Percentiles rank a stretch among this genome's conserved stretches.
phyloP scores from a whole-genome alignment of 1,284 basidiomycete genomes.

The Xanthoconium separans region DNA sequence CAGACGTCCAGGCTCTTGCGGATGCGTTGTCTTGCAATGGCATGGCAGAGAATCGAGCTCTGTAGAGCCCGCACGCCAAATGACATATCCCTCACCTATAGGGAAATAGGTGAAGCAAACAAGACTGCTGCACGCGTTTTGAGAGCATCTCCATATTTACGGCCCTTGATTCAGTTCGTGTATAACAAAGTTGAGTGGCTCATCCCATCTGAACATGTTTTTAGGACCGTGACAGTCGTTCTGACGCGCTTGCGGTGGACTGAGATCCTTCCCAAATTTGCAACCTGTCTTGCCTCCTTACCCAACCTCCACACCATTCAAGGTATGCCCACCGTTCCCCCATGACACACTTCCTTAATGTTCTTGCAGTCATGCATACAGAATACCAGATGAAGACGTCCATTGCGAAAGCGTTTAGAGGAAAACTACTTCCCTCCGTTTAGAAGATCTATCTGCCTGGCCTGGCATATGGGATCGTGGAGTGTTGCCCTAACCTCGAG shows the following conservation, averaged over 20 bases:
- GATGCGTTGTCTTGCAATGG: slow-evolving; percentile 10
- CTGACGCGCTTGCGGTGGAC: neutral
- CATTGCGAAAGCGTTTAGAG: slow-evolving; percentile 30
- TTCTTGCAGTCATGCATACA: slow-evolving; percentile 2
- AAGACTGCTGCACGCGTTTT: neutral
- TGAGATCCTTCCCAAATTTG: slow-evolving; percentile 31
- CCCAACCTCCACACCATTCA: slow-evolving; percentile 37
- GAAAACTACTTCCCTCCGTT: slow-evolving; percentile 27
- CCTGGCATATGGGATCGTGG: slow-evolving; percentile 33
- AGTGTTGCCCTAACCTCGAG: neutral
- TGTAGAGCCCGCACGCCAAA: neutral
- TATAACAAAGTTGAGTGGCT: neutral
- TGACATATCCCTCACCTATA: neutral
- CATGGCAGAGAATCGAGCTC: slow-evolving; percentile 10
- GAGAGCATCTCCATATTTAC: slow-evolving; percentile 5
- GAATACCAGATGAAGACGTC: slow-evolving; percentile 23
- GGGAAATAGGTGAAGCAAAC: too few relatives aligned
- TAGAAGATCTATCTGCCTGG: slow-evolving; percentile 27
- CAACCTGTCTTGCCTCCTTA: slow-evolving; percentile 29
- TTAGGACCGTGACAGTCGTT: slow-evolving; percentile 21
- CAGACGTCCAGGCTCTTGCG: slow-evolving; percentile 8
- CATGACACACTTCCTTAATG: neutral
- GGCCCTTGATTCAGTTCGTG: slow-evolving; percentile 13
- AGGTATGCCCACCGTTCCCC: slow-evolving; percentile 1
- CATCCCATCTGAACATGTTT: neutral